Evolutionary conservation across 2,329 filamentous ascomycete genomes (phyloP).

Genomic region (Aspergillus fructus): DNA sequence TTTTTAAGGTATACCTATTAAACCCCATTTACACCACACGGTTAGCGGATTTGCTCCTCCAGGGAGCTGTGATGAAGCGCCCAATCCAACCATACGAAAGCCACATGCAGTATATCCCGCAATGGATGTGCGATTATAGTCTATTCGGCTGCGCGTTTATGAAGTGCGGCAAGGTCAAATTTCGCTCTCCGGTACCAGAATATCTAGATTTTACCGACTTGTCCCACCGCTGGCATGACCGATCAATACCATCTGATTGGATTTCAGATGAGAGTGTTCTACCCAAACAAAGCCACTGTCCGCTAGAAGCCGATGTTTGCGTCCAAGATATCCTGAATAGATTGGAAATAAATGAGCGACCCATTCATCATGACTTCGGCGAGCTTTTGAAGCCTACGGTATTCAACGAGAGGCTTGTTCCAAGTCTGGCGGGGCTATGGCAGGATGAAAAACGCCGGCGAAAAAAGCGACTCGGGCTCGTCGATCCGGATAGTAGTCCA

Average conservation of each 20-base stretch:
- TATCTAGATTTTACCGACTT: conserved; percentile 62
- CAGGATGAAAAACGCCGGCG: conserved; percentile 80
- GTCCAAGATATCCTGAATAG: conserved; percentile 87
- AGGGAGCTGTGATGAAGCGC: conserved; percentile 81
- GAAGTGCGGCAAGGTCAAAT: conserved; percentile 67
- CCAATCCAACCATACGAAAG: conserved; percentile 90
- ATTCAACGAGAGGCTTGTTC: conserved; percentile 75
- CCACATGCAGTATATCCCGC: conserved; percentile 85
- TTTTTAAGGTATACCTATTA: conserved; percentile 91
- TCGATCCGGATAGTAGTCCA: conserved; percentile 66
- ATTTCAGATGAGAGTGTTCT: conserved; percentile 64
- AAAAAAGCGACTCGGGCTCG: conserved; percentile 67
- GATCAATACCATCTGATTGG: conserved; percentile 60
- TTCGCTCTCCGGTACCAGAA: conserved; percentile 73
- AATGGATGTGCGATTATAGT: conserved; percentile 99
- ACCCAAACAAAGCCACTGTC: conserved; percentile 80
- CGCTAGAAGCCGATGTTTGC: conserved; percentile 84
- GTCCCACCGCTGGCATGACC: conserved; percentile 75
- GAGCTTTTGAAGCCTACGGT: conserved; percentile 67
- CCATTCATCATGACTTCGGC: conserved; percentile 81
- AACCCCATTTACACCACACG: conserved; percentile 86
- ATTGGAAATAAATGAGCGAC: conserved; percentile 69
- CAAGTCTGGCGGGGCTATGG: conserved; percentile 94
- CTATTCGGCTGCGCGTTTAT: conserved; percentile 91
- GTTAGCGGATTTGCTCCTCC: conserved; percentile 79